Conservation (phyloP, 2,329 filamentous ascomycete species). For the Aspergillus niger region DNA sequence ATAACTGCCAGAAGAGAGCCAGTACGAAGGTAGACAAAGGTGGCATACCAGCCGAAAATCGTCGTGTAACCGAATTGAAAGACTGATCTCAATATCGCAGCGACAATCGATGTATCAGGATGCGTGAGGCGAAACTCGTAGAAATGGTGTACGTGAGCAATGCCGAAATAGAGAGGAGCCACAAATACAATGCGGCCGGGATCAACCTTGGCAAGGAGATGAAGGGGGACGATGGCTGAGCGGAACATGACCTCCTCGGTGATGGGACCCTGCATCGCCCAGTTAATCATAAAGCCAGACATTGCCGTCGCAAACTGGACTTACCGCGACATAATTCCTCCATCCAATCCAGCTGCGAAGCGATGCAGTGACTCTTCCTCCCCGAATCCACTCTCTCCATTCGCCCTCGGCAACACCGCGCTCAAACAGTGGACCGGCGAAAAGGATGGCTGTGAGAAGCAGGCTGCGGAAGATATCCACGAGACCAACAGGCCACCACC, state of each 20-base stretch:
- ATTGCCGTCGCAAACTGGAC: slow-evolving; percentile 36
- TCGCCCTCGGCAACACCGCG: slow-evolving; percentile 69
- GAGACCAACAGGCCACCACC: slow-evolving; percentile 75
- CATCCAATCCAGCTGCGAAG: slow-evolving; percentile 77
- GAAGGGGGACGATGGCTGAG: slow-evolving; percentile 78
- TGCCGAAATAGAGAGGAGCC: slow-evolving; percentile 85
- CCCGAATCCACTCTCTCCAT: slow-evolving; percentile 66
- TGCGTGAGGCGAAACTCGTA: slow-evolving; percentile 89
- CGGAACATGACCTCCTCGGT: slow-evolving; percentile 96
- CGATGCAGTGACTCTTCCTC: slow-evolving; percentile 59
- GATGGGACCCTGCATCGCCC: slow-evolving; percentile 66
- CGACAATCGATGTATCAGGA: slow-evolving; percentile 64
- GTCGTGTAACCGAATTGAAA: slow-evolving; percentile 90
- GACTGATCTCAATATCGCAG: slow-evolving; percentile 69
- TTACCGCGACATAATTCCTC: slow-evolving; percentile 82
- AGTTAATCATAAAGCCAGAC: slow-evolving; percentile 18
- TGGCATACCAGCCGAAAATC: slow-evolving; percentile 89
- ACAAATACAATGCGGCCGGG: slow-evolving; percentile 68
- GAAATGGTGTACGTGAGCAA: slow-evolving; percentile 93
- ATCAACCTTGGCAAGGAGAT: slow-evolving; percentile 69
- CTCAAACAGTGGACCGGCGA: slow-evolving; percentile 82
- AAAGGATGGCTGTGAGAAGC: slow-evolving; percentile 75
- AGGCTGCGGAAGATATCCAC: slow-evolving; percentile 65
- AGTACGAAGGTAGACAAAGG: slow-evolving; percentile 83
- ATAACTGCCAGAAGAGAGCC: slow-evolving; percentile 77